phyloP scores from a whole-genome alignment of 768 basidiomycete species.

The Kwoniella heveanensis region DNA sequence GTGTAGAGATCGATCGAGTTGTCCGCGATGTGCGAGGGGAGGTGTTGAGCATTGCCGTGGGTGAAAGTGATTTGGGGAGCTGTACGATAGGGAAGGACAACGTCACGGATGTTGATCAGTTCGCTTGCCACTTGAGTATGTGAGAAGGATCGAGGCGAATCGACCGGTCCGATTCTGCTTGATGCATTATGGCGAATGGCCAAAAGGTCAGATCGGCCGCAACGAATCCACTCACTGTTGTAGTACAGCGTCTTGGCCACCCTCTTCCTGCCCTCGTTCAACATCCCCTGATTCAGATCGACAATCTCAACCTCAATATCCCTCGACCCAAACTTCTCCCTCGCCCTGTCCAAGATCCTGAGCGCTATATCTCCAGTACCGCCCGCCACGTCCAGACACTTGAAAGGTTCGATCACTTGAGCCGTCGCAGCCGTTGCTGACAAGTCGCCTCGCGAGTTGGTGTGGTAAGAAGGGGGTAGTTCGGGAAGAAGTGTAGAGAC shows the following conservation, averaged over 20 bases:
- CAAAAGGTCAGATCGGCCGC: too few relatives aligned
- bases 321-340: slow-evolving; percentile 84
- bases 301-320: slow-evolving; percentile 86
- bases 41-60: slow-evolving; percentile 85
- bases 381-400: slow-evolving; percentile 93
- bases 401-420: slow-evolving; percentile 59
- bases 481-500: slow-evolving; percentile 76
- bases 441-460: slow-evolving; percentile 18
- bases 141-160: too few relatives aligned
- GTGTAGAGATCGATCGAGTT: slow-evolving; percentile 94
- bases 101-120: background rate
- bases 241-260: slow-evolving; percentile 99
- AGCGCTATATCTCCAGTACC: slow-evolving; percentile 96
- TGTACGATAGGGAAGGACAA: slow-evolving; percentile 48
- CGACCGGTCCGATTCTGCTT: too few relatives aligned
- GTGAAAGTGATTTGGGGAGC: slow-evolving; percentile 91
- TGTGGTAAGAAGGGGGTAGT: slow-evolving; percentile 50
- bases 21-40: slow-evolving; percentile 71
- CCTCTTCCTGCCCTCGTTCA: slow-evolving; percentile 82
- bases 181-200: too few relatives aligned
- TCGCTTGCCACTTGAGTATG: too few relatives aligned
- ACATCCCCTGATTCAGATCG: slow-evolving; percentile 94
- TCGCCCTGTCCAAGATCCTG: slow-evolving; percentile 84
- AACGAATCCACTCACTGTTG: slow-evolving; percentile 70
- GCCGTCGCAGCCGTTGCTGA: background rate